phyloP scores from a whole-genome alignment of 768 basidiomycete species.

The Botryobasidium botryosum region DNA sequence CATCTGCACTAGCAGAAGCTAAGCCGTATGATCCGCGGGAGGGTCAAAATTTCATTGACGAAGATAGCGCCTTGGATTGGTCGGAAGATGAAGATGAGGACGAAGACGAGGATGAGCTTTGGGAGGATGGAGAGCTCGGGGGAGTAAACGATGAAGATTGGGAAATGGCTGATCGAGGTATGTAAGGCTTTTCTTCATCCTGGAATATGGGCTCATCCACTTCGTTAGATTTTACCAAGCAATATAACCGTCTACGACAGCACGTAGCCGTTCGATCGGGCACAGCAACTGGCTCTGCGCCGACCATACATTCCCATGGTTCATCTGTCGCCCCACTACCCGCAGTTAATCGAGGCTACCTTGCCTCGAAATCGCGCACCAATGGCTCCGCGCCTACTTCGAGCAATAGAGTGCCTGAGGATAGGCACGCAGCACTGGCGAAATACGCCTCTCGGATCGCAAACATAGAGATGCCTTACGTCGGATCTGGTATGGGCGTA shows the following conservation, averaged over 20 bases:
- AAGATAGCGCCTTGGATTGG: constrained; percentile 13
- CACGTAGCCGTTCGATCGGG: constrained; percentile 74
- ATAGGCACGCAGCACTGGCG: constrained; percentile 56
- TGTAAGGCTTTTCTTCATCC: constrained; percentile 13
- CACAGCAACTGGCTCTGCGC: constrained; percentile 23
- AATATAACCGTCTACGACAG: constrained; percentile 87
- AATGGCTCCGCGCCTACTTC: constrained; percentile 10
- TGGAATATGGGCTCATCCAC: neutral
- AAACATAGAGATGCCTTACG: constrained; percentile 59
- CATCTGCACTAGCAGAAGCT: neutral
- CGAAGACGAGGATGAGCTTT: constrained; percentile 16
- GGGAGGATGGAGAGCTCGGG: constrained; percentile 3
- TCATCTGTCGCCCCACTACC: constrained; percentile 47
- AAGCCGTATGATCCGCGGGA: constrained; percentile 13
- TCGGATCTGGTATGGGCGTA: constrained; percentile 47
- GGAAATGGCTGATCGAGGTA: constrained; percentile 74
- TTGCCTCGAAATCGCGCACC: constrained; percentile 16
- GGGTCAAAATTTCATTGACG: constrained; percentile 22
- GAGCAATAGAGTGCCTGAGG: no score
- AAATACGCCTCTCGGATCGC: constrained; percentile 63
- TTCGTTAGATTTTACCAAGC: constrained; percentile 84
- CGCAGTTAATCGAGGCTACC: constrained; percentile 61
- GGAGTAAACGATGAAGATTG: constrained; percentile 77
- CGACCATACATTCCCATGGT: constrained; percentile 24
- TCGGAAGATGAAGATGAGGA: constrained; percentile 23